Percentiles rank a stretch among this genome's conserved stretches.
Evolutionary conservation across 139 green algal species (phyloP).

Genomic region (Chlamydomonas sp.): DNA sequence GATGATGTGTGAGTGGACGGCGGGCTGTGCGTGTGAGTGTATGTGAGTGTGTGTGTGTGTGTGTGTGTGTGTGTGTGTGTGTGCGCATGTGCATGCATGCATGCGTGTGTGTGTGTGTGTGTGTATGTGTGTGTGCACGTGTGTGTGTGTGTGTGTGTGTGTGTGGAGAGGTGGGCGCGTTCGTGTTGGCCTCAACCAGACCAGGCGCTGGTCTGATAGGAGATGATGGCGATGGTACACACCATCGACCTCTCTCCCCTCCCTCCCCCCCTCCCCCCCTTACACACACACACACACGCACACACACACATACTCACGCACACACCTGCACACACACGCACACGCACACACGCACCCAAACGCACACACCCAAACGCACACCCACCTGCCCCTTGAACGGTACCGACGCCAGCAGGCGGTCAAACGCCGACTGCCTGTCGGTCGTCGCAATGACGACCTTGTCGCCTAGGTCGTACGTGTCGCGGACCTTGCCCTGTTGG

Average conservation of each 20-base stretch:
- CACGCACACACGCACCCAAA: background rate
- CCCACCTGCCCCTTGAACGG: slow-evolving; percentile 88
- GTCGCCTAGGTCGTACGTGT: slow-evolving; percentile 90
- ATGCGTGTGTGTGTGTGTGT: background rate
- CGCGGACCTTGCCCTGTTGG: slow-evolving; percentile 87
- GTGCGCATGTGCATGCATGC: background rate
- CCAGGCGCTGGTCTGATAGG: too few relatives aligned
- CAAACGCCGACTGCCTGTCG: slow-evolving; percentile 93
- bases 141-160: background rate
- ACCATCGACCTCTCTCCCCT: too few relatives aligned
- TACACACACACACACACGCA: background rate
- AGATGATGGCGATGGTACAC: too few relatives aligned
- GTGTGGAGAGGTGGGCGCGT: too few relatives aligned
- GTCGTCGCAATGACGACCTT: slow-evolving; percentile 90
- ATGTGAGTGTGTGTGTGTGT: too few relatives aligned
- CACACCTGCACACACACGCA: background rate
- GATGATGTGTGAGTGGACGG: too few relatives aligned
- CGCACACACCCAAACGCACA: background rate
- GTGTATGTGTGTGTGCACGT: background rate
- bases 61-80: too few relatives aligned
- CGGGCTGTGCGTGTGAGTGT: too few relatives aligned
- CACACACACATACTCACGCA: background rate
- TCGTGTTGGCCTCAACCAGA: background rate
- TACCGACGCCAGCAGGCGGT: slow-evolving; percentile 83
- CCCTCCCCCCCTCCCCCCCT: background rate